Base-by-base conservation (phyloP, 345 rosid species). In the Noccaea caerulescens region DNA sequence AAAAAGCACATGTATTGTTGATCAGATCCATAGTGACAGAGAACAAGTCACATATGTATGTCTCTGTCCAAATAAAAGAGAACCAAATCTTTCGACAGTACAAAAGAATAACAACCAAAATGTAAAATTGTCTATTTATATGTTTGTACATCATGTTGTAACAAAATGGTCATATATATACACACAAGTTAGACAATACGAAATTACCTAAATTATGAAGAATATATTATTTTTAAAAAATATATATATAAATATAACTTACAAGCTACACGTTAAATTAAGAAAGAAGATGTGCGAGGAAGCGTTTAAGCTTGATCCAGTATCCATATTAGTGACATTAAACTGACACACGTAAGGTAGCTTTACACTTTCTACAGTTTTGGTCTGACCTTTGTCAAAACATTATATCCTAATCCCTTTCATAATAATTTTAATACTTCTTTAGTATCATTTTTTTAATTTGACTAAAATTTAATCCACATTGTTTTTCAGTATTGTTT, bases 41-140 rank as follows among this genome's bases (percentile, higher is more conserved):
- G n/a, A 49, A 47, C 66, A 72, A 43, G 47, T 36, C 51, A 46
- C 58, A 27, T 36, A 36, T 37, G 71, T 12, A 55, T 72, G 71
- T 46, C 38, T 64, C 41, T 64, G 42, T 64, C 65, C 50, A 72
- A 72, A 55, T 56, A 54, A 63, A 63, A 54, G 47, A 54, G 63
- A 53, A 72, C 69, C 69, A 63, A 72, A 71, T 44, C 39, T 44
- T 23, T 23, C 46, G 39, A 72, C 32, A 72, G 55, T 63, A 72
- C 63, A 54, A 36, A 53, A 53, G 13, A 60, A 44, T 58, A 10
- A 53, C 43, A 10, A 11, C 42, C 37, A 60, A 12, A 46, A 6
- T 47, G 46, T 47, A 13, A 8, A 37, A 10, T 10, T 58, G 10
- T 58, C 50, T 58, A 37, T 49, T 10, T 6, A 20, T 57, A 37